A percentile compares a stretch with the other conserved stretches of the same genome.
Evolutionary conservation across 768 basidiomycete genomes (phyloP).

Genomic region (Amanita subjunquillea): DNA sequence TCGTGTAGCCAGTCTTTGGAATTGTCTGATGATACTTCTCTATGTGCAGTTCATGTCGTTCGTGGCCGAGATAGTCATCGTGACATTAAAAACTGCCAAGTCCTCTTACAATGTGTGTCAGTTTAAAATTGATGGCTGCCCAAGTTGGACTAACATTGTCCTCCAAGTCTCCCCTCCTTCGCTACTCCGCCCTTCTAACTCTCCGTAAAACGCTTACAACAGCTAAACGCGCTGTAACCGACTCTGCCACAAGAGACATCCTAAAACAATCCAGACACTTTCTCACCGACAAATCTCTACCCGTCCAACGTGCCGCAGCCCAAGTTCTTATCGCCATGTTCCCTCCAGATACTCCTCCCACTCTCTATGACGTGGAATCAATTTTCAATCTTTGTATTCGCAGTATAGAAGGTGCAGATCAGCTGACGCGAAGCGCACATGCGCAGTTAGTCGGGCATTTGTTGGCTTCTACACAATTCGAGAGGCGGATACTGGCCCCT

Average conservation of each 20-base stretch:
- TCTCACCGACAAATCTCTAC: constrained; percentile 72
- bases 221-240: constrained; percentile 78
- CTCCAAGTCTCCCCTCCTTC: constrained; percentile 63
- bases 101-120: constrained; percentile 54
- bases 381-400: constrained; percentile 59
- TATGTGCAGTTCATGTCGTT: constrained; percentile 81
- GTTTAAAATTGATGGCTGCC: neutral
- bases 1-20: neutral
- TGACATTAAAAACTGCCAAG: constrained; percentile 58
- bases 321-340: constrained; percentile 35
- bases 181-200: constrained; percentile 70
- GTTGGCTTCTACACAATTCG: constrained; percentile 74
- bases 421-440: constrained; percentile 70
- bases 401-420: constrained; percentile 72
- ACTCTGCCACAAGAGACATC: constrained; percentile 69
- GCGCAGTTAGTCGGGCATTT: constrained; percentile 77
- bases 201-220: constrained; percentile 72
- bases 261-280: constrained; percentile 72
- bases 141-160: neutral
- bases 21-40: neutral
- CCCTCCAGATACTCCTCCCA: constrained; percentile 10
- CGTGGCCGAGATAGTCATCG: constrained; percentile 71
- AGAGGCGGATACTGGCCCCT: constrained; percentile 33
- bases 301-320: constrained; percentile 77
- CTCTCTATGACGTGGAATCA: constrained; percentile 58